phyloP scores from a whole-genome alignment of 2,329 filamentous ascomycete genomes.

The Nigrospora osmanthi region DNA sequence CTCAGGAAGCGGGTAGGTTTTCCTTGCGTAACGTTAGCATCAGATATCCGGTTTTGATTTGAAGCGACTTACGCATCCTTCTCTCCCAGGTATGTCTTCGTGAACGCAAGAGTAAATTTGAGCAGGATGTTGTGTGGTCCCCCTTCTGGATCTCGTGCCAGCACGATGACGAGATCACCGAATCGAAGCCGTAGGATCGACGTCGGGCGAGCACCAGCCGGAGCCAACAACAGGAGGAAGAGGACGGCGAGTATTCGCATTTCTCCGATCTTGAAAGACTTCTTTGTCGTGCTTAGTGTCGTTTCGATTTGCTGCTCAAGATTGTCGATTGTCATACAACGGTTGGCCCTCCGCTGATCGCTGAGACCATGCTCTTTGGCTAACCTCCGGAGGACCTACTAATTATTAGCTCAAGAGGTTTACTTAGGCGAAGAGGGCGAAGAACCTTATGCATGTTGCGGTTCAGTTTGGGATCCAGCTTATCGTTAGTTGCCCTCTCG shows the following conservation, averaged over 20 bases:
- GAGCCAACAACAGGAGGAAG: slow-evolving; percentile 14
- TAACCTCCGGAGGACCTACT: slow-evolving; percentile 12
- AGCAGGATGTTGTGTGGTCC: slow-evolving; percentile 7
- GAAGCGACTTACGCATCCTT: slow-evolving; percentile 10
- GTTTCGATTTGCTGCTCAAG: slow-evolving; percentile 14
- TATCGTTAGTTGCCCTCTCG: slow-evolving; percentile 9
- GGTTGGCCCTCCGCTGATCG: slow-evolving; percentile 8
- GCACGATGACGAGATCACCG: slow-evolving; percentile 6
- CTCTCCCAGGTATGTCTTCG: slow-evolving; percentile 14
- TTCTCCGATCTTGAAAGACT: slow-evolving; percentile 14
- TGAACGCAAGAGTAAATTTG: slow-evolving; percentile 12
- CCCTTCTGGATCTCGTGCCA: slow-evolving; percentile 8
- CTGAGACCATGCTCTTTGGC: slow-evolving; percentile 11
- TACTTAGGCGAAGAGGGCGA: background rate
- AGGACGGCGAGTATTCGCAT: slow-evolving; percentile 11
- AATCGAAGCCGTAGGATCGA: slow-evolving; percentile 10
- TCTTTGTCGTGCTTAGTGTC: slow-evolving; percentile 15
- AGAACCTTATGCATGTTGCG: slow-evolving; percentile 9
- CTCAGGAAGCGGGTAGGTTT: slow-evolving; percentile 24
- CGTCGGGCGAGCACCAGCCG: slow-evolving; percentile 6
- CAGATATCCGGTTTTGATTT: slow-evolving; percentile 8
- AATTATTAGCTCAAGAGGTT: background rate
- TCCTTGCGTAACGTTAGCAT: slow-evolving; percentile 2
- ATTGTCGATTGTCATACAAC: slow-evolving; percentile 14
- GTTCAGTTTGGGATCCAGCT: slow-evolving; percentile 9